phyloP scores from a whole-genome alignment of 176 grass and related monocot genomes.

The Elaeis guineensis region DNA sequence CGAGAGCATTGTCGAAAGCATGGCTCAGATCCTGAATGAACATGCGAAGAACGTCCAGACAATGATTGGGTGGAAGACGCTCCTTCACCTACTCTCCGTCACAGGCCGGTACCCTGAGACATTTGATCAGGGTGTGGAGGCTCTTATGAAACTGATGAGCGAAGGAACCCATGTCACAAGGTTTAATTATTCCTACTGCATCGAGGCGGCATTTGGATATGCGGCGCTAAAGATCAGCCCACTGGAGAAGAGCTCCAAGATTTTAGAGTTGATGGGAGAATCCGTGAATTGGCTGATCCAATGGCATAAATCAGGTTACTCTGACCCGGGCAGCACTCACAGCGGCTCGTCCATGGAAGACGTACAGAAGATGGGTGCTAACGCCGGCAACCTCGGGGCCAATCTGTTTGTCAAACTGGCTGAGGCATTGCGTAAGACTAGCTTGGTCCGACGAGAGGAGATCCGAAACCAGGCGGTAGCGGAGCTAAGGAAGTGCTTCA shows the following conservation, averaged over 20 bases:
- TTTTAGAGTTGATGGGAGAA: slow-evolving; percentile 62
- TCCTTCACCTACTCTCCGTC: slow-evolving; percentile 61
- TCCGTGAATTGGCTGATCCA: slow-evolving; percentile 58
- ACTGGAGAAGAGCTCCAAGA: slow-evolving; percentile 59
- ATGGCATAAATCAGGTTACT: slow-evolving; percentile 74
- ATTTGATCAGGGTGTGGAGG: slow-evolving; percentile 65
- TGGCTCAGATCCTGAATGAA: slow-evolving; percentile 42
- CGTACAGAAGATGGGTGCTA: slow-evolving; percentile 16
- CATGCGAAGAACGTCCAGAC: slow-evolving; percentile 47
- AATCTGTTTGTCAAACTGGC: slow-evolving; percentile 83
- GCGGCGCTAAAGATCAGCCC: slow-evolving; percentile 83
- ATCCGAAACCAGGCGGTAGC: slow-evolving; percentile 58
- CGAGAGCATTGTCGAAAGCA: slow-evolving; percentile 48
- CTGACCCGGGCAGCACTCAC: slow-evolving; percentile 31
- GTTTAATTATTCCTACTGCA: slow-evolving; percentile 68
- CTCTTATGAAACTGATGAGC: slow-evolving; percentile 60
- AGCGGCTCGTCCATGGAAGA: slow-evolving; percentile 14
- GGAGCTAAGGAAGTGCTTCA: slow-evolving; percentile 54
- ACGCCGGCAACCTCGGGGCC: slow-evolving; percentile 26
- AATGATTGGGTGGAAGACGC: slow-evolving; percentile 62
- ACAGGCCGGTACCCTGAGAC: slow-evolving; percentile 80
- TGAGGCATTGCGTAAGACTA: slow-evolving; percentile 66
- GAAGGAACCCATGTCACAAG: slow-evolving; percentile 34
- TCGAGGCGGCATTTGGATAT: slow-evolving; percentile 74
- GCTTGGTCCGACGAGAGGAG: slow-evolving; percentile 76